These are phyloP conservation scores for Penicillium nordicum DNA, from an alignment of 2,329 filamentous ascomycete genomes.

Conservation along the genomic window DNA sequence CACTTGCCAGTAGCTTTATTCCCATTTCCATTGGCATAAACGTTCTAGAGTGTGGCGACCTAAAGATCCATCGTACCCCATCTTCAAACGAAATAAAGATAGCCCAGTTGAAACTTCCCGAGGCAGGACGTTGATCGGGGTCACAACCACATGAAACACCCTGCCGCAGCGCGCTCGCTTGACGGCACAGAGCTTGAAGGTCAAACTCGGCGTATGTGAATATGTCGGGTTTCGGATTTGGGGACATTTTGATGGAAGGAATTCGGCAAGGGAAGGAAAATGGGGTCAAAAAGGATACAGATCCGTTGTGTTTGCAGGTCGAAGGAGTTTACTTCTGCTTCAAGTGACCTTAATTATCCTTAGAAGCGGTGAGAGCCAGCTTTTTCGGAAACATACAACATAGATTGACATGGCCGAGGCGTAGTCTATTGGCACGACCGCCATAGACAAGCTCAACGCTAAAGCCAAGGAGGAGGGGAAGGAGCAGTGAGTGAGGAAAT, in stretches of 20 bases:
- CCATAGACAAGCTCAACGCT: no score
- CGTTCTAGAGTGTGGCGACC: neutral
- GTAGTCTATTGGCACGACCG: no score
- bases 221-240: neutral
- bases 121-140: neutral
- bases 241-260: neutral
- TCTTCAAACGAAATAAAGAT: neutral
- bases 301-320: neutral
- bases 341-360: no score
- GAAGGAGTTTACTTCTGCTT: no score
- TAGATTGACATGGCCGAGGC: no score
- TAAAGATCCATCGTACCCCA: neutral
- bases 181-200: neutral
- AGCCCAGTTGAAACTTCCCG: conserved; percentile 2
- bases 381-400: no score
- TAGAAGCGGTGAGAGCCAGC: no score
- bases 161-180: conserved; percentile 1
- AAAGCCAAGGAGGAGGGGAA: no score
- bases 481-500: no score
- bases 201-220: conserved; percentile 5
- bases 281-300: neutral
- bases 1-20: neutral
- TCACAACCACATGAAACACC: neutral
- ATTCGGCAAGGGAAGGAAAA: neutral
- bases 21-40: neutral